phyloP scores from a whole-genome alignment of 2,329 filamentous ascomycete genomes.

The Dendrostoma leiphaemia region DNA sequence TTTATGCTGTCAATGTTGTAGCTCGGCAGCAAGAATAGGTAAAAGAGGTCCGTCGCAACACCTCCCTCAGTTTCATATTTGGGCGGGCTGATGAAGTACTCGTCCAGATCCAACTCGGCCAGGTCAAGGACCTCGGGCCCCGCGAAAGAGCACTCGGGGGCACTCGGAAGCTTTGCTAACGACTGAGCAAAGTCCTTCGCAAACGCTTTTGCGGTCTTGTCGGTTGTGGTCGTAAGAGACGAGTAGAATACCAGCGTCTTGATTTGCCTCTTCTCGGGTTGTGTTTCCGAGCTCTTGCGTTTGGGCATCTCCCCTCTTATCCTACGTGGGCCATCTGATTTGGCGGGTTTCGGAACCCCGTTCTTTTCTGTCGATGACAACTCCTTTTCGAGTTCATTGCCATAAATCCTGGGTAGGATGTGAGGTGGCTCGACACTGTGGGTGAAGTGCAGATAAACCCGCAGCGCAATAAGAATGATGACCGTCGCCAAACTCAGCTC shows the following conservation, averaged over 20 bases:
- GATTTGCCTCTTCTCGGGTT: constrained; percentile 39
- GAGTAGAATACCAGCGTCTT: constrained; percentile 86
- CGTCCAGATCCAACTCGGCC: constrained; percentile 85
- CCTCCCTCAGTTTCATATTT: constrained; percentile 49
- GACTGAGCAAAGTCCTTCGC: constrained; percentile 51
- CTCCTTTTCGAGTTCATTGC: constrained; percentile 8
- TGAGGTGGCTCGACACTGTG: constrained; percentile 33
- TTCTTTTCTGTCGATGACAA: constrained; percentile 14
- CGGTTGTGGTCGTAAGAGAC: constrained; percentile 80
- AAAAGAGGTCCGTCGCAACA: constrained; percentile 63
- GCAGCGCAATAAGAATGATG: constrained; percentile 35
- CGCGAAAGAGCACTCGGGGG: constrained; percentile 39
- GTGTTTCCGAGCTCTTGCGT: constrained; percentile 31
- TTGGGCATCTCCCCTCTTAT: constrained; percentile 42
- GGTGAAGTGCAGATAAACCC: constrained; percentile 41
- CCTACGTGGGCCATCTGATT: constrained; percentile 42
- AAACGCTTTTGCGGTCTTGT: constrained; percentile 67
- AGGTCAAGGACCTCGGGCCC: constrained; percentile 71
- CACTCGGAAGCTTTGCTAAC: constrained; percentile 46
- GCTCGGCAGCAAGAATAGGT: constrained; percentile 80
- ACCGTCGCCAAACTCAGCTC: constrained; percentile 40
- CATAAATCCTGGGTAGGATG: constrained; percentile 35
- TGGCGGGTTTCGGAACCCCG: constrained; percentile 28
- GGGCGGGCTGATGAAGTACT: constrained; percentile 81
- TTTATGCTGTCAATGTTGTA: constrained; percentile 96